A percentile compares a stretch with the other conserved stretches of the same genome.
These are phyloP conservation scores for Meripilus lineatus DNA, from an alignment of 1,284 basidiomycete genomes.

Conservation along the genomic window DNA sequence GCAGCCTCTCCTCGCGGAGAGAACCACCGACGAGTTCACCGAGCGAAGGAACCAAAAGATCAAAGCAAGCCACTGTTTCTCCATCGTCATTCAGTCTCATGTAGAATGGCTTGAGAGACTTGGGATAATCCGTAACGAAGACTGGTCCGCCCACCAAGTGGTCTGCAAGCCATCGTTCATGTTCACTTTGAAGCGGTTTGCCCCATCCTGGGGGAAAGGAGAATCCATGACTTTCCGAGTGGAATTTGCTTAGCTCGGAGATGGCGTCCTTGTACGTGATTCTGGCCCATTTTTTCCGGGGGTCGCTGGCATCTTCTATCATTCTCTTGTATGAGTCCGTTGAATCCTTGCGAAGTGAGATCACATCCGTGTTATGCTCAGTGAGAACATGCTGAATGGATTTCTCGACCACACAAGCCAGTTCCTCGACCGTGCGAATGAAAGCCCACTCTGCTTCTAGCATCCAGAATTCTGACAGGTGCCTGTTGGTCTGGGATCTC, in stretches of 20 bases:
- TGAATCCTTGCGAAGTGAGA: slow-evolving; percentile 36
- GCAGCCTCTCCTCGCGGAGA: slow-evolving; percentile 80
- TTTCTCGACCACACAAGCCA: slow-evolving; percentile 73
- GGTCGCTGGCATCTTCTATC: slow-evolving; percentile 32
- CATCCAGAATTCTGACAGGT: slow-evolving; percentile 99
- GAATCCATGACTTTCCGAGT: slow-evolving; percentile 38
- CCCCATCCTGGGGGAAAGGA: slow-evolving; percentile 67
- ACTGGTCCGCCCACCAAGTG: slow-evolving; percentile 67
- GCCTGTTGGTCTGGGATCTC: slow-evolving; percentile 81
- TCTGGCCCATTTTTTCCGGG: slow-evolving; percentile 51
- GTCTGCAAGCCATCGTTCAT: slow-evolving; percentile 87
- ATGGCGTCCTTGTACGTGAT: slow-evolving; percentile 84
- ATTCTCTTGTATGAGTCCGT: slow-evolving; percentile 19
- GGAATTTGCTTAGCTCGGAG: slow-evolving; percentile 43
- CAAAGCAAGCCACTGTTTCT: slow-evolving; percentile 89
- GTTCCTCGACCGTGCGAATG: slow-evolving; percentile 39
- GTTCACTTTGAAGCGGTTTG: slow-evolving; percentile 75
- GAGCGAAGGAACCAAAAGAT: slow-evolving; percentile 83
- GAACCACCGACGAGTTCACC: slow-evolving; percentile 94
- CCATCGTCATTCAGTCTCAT: slow-evolving; percentile 68
- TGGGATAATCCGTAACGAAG: slow-evolving; percentile 91
- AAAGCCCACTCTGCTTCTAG: slow-evolving; percentile 90
- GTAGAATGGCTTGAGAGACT: slow-evolving; percentile 88
- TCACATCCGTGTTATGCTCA: slow-evolving; percentile 29
- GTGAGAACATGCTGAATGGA: slow-evolving; percentile 47